Conservation (phyloP, 441 rosid genomes). For the Viola pubescens region DNA sequence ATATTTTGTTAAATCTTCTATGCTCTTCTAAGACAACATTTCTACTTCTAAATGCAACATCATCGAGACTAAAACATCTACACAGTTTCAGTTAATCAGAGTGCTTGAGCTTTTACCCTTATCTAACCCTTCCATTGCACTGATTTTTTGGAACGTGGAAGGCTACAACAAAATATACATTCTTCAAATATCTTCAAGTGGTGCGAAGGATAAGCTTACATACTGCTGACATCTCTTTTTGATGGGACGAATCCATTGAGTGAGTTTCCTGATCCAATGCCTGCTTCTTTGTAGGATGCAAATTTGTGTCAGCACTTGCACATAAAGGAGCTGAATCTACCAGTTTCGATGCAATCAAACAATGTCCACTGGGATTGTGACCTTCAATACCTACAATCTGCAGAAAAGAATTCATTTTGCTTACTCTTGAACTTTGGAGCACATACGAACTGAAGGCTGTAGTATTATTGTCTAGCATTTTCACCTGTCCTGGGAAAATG, state of each 20-base stretch:
- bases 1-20: background rate
- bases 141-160: background rate
- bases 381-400: slow-evolving; percentile 92
- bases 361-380: slow-evolving; percentile 93
- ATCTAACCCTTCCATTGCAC: background rate
- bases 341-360: slow-evolving; percentile 75
- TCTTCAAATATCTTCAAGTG: slow-evolving; percentile 11
- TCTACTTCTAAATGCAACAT: background rate
- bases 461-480: slow-evolving; percentile 13
- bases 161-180: background rate
- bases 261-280: slow-evolving; percentile 50
- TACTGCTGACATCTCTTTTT: slow-evolving; percentile 59
- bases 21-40: background rate
- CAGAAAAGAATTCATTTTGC: slow-evolving; percentile 17
- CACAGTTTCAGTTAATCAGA: background rate
- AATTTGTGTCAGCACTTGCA: slow-evolving; percentile 26
- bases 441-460: slow-evolving; percentile 8
- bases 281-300: slow-evolving; percentile 75
- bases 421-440: slow-evolving; percentile 15
- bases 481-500: slow-evolving; percentile 95
- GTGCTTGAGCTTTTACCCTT: background rate
- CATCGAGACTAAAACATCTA: background rate
- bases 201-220: slow-evolving; percentile 22
- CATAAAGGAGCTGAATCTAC: slow-evolving; percentile 61
- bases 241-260: slow-evolving; percentile 28